Conservation (phyloP, 2,329 filamentous ascomycete species). For the Tolypocladium inflatum region DNA sequence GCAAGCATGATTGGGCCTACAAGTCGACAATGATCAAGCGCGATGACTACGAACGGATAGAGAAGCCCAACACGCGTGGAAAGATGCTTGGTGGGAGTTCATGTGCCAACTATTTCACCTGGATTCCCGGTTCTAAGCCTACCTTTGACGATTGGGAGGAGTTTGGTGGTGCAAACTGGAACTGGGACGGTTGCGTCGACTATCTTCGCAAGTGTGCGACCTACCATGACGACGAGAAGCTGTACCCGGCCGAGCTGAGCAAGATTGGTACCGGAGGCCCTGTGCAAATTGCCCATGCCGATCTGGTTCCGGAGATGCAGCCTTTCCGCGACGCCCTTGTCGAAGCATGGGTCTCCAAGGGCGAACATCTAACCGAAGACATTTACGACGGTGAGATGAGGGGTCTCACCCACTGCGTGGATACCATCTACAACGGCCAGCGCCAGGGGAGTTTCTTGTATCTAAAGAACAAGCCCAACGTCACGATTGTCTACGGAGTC, state of each 20-base stretch:
- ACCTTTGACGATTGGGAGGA: conserved; percentile 64
- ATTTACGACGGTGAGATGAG: conserved; percentile 46
- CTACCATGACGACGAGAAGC: conserved; percentile 43
- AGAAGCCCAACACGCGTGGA: conserved; percentile 54
- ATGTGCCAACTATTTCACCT: conserved; percentile 54
- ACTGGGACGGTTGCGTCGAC: conserved; percentile 37
- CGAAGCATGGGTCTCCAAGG: conserved; percentile 43
- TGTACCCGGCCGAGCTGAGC: conserved; percentile 33
- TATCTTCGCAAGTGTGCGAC: conserved; percentile 48
- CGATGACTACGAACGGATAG: conserved; percentile 48
- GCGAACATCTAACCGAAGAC: conserved; percentile 39
- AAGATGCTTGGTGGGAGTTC: conserved; percentile 50
- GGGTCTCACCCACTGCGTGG: conserved; percentile 42
- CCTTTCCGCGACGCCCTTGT: conserved; percentile 40
- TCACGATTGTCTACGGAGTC: conserved; percentile 37
- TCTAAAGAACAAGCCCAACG: conserved; percentile 42
- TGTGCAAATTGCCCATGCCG: conserved; percentile 43
- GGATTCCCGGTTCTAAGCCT: conserved; percentile 46
- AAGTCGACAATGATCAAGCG: conserved; percentile 53
- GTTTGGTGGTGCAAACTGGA: conserved; percentile 60
- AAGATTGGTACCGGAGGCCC: conserved; percentile 44
- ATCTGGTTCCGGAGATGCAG: conserved; percentile 40
- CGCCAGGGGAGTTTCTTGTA: conserved; percentile 42
- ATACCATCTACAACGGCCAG: conserved; percentile 48
- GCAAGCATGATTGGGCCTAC: conserved; percentile 50